phyloP scores from a whole-genome alignment of 1,139 yeast species.

The Hansenula anomala region DNA sequence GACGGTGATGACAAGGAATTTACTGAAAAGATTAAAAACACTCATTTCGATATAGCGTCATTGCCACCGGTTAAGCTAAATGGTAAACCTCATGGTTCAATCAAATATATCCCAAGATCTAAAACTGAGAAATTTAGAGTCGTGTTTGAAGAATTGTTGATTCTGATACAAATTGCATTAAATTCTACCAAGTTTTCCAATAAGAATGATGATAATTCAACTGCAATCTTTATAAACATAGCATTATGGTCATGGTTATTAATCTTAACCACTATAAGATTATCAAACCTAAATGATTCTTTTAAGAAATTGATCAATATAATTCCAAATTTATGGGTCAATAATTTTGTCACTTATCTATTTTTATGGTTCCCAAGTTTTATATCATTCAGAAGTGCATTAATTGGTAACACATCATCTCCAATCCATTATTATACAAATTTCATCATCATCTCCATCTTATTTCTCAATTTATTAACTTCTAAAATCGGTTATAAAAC shows the following conservation, averaged over 20 bases:
- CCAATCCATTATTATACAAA: constrained; percentile 42
- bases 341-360: constrained; percentile 48
- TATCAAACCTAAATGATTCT: constrained; percentile 40
- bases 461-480: constrained; percentile 52
- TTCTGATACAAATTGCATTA: constrained; percentile 38
- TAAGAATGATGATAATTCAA: constrained; percentile 9
- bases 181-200: constrained; percentile 30
- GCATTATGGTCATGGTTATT: constrained; percentile 59
- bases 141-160: constrained; percentile 42
- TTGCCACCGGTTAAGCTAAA: constrained; percentile 27
- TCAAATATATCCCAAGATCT: constrained; percentile 39
- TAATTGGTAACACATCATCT: constrained; percentile 39
- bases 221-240: constrained; percentile 36
- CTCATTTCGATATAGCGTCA: constrained; percentile 29
- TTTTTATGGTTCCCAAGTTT: constrained; percentile 47
- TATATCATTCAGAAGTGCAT: constrained; percentile 61
- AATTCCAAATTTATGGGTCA: constrained; percentile 60
- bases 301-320: constrained; percentile 27
- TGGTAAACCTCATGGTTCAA: constrained; percentile 54
- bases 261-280: constrained; percentile 44
- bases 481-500: constrained; percentile 65
- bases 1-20: constrained; percentile 3
- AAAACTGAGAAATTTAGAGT: constrained; percentile 48
- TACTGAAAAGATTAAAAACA: constrained; percentile 20
- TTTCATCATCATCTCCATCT: constrained; percentile 37